Percentiles rank a stretch among this genome's conserved stretches.
phyloP scores from a whole-genome alignment of 768 basidiomycete species.

The Auricularia cornea region DNA sequence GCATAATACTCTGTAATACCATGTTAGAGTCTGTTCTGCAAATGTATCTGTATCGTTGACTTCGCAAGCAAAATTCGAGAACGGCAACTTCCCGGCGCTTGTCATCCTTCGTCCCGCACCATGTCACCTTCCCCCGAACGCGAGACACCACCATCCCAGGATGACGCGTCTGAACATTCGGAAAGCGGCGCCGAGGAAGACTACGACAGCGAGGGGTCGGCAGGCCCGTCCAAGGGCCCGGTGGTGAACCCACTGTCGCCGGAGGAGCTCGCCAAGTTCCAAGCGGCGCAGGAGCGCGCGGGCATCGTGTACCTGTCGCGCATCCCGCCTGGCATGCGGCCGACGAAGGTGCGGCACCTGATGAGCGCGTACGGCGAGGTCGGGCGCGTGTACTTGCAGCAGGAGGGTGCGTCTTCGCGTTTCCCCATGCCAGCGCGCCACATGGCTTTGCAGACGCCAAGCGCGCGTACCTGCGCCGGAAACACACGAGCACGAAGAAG shows the following conservation, averaged over 20 bases:
- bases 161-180: too few relatives aligned
- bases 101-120: too few relatives aligned
- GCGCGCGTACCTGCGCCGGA: conserved; percentile 73
- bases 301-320: conserved; percentile 93
- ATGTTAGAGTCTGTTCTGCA: too few relatives aligned
- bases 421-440: not conserved
- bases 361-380: conserved; percentile 86
- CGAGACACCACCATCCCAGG: too few relatives aligned
- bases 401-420: conserved; percentile 58
- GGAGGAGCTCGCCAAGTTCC: conserved; percentile 68
- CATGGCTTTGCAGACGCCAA: conserved; percentile 54
- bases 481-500: conserved; percentile 76
- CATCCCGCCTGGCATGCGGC: conserved; percentile 96
- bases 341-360: conserved; percentile 88
- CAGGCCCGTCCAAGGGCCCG: not conserved
- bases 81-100: too few relatives aligned
- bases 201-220: not conserved
- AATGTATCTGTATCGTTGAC: too few relatives aligned
- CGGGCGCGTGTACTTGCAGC: conserved; percentile 86
- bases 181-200: not conserved
- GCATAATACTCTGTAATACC: too few relatives aligned
- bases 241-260: conserved; percentile 54
- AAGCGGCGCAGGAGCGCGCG: conserved; percentile 61
- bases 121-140: too few relatives aligned
- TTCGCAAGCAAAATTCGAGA: too few relatives aligned